Conservation (phyloP, 2,329 filamentous ascomycete genomes). For the Ophiostoma montium region DNA sequence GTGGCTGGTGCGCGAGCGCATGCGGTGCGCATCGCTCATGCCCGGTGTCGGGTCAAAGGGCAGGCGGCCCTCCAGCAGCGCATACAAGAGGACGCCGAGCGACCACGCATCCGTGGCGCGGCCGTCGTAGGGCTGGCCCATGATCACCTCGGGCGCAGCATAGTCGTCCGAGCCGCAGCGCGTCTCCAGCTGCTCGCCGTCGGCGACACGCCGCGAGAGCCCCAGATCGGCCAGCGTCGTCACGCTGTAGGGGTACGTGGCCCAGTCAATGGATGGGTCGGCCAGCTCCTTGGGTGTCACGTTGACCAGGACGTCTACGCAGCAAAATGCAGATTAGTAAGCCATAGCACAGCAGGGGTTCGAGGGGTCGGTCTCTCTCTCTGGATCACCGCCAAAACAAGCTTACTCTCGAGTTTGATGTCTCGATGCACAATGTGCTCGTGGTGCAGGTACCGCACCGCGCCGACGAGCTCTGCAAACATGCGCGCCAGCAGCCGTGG, state of each 20-base stretch:
- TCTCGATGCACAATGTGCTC: slow-evolving; percentile 87
- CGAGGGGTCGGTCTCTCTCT: too few species aligned
- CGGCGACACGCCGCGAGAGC: slow-evolving; percentile 70
- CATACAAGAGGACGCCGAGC: slow-evolving; percentile 82
- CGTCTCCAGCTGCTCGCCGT: slow-evolving; percentile 80
- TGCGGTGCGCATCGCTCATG: slow-evolving; percentile 59
- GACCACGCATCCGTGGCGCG: slow-evolving; percentile 91
- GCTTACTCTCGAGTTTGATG: slow-evolving; percentile 88
- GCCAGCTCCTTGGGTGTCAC: slow-evolving; percentile 54
- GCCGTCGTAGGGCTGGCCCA: slow-evolving; percentile 90
- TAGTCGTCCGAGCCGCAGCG: slow-evolving; percentile 96
- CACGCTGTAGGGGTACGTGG: slow-evolving; percentile 64
- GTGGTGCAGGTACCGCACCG: slow-evolving; percentile 72
- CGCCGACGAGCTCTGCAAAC: slow-evolving; percentile 77
- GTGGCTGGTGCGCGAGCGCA: slow-evolving; percentile 73
- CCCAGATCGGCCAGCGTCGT: slow-evolving; percentile 86
- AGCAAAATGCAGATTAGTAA: background rate
- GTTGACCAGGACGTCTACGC: slow-evolving; percentile 77
- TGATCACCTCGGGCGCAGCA: slow-evolving; percentile 87
- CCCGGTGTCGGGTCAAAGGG: slow-evolving; percentile 85
- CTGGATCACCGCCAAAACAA: too few species aligned
- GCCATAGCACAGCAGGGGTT: background rate
- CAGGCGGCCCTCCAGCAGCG: slow-evolving; percentile 79
- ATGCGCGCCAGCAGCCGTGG: slow-evolving; percentile 64
- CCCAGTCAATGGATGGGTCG: slow-evolving; percentile 51